Percentiles rank a stretch among this genome's conserved stretches.
These are phyloP conservation scores for Taxillus chinensis DNA, from an alignment of 164 flowering plant species.

Conservation along the genomic window DNA sequence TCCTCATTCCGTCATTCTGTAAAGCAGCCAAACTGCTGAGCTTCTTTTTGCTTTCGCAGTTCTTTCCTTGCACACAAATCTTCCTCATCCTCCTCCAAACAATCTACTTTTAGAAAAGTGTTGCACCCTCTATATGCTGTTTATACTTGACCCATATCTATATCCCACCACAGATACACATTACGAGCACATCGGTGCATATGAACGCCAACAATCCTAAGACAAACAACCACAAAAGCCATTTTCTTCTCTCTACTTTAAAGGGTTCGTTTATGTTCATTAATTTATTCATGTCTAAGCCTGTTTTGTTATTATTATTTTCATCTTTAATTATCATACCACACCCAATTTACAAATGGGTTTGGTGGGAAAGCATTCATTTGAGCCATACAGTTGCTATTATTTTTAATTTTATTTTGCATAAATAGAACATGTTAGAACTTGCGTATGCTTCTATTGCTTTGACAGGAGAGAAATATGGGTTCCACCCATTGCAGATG, in stretches of 20 bases:
- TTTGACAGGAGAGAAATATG: conserved; percentile 29
- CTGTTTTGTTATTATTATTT: too few species aligned
- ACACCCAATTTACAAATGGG: not conserved
- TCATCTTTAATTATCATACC: not conserved
- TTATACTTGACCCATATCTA: not conserved
- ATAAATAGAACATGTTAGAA: not conserved
- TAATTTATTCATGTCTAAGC: too few species aligned
- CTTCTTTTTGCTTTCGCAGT: not conserved
- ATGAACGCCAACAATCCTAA: not conserved
- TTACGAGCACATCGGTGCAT: not conserved
- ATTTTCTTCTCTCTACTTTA: not conserved
- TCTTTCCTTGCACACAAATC: not conserved
- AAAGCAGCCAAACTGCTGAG: not conserved
- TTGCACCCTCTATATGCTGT: not conserved
- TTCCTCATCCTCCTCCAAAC: not conserved
- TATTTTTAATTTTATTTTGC: too few species aligned
- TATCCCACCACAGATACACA: not conserved
- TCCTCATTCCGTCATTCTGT: not conserved
- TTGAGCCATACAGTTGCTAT: too few species aligned
- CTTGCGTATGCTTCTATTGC: not conserved
- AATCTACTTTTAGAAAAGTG: not conserved
- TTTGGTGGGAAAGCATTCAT: too few species aligned
- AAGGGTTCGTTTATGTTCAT: not conserved
- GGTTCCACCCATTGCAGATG: conserved; percentile 4
- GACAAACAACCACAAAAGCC: too few species aligned